Base-by-base conservation (phyloP, 176 grass and related monocot genomes). In the Eleusine coracana region DNA sequence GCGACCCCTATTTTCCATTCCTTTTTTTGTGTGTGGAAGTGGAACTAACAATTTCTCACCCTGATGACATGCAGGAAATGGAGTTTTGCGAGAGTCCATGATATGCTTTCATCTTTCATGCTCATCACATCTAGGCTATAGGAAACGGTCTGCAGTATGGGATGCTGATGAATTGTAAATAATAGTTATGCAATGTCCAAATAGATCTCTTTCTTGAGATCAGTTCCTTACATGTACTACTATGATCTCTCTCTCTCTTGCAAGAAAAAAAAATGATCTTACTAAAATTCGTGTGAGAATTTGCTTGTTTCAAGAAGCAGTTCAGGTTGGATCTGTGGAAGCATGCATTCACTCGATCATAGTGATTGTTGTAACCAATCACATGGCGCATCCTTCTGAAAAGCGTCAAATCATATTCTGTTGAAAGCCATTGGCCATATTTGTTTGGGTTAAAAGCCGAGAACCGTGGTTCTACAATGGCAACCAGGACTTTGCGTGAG, bases 11-110 rank as follows among this genome's bases (percentile, higher is more conserved):
- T 17, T 37, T 14, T 21, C 37, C 56, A 6, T 17, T 17, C 15
- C 17, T 81, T 1, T 45, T 40, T 60, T 66, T 72, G 0, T 37
- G 38, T 71, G 10, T 3, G 18, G 38, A 25, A 67, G 15, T 3
- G 18, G 50, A 41, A 39, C 23, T 84, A 48, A 71, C 16, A 42
- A 8, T 39, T 42, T 82, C 41, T 73, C 36, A 66, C 63, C 48
- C 68, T 79, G n/a, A 74, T 87, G 27, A 14, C 44, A 42, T 70
- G 75, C 80, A 97, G 94, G 87, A 90, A 60, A 97, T 97, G 94
- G 94, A 97, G 76, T 94, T 97, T 31, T 94, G 92, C 1, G 94
- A 97, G 80, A 97, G 76, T 28, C 94, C 94, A 5, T 97, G 61
- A 94, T 46, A 86, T 58, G 74, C 61, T 77, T 84, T 41, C 0